A percentile compares a stretch with the other conserved stretches of the same genome.
Evolutionary conservation across 345 rosid genomes (phyloP).

Genomic region (Arabis alpina): DNA sequence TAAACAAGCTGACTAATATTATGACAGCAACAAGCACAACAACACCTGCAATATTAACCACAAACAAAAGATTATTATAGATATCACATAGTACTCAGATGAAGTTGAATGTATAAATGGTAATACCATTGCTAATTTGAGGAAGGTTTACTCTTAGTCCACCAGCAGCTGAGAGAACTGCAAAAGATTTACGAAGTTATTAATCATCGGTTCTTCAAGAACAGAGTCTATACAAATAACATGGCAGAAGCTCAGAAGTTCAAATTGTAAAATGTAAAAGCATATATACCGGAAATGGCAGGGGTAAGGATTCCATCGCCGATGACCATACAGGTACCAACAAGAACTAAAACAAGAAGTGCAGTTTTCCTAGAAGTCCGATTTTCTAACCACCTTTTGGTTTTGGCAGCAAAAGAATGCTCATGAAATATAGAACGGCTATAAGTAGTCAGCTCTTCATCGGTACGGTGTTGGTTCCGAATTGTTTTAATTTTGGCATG

Average conservation of each 20-base stretch:
- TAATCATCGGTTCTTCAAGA: not conserved
- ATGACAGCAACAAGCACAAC: slow-evolving; percentile 76
- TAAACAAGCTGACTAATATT: slow-evolving; percentile 69
- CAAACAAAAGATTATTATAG: not conserved
- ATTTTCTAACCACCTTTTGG: slow-evolving; percentile 83
- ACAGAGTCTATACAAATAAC: not conserved
- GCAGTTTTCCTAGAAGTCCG: slow-evolving; percentile 60
- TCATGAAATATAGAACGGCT: slow-evolving; percentile 85
- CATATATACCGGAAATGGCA: slow-evolving; percentile 69
- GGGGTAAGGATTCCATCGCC: slow-evolving; percentile 96
- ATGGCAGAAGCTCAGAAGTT: no score
- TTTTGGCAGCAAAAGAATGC: slow-evolving; percentile 83
- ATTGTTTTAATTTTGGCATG: slow-evolving; percentile 87
- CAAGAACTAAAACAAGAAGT: slow-evolving; percentile 72
- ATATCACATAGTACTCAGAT: not conserved
- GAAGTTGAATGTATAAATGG: not conserved
- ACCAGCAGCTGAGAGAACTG: slow-evolving; percentile 97
- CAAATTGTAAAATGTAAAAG: not conserved
- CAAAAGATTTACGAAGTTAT: slow-evolving; percentile 2
- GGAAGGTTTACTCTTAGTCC: slow-evolving; percentile 89
- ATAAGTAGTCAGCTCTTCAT: slow-evolving; percentile 94
- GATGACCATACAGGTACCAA: slow-evolving; percentile 88
- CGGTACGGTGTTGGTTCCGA: slow-evolving; percentile 90
- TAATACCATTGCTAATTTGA: slow-evolving; percentile 61
- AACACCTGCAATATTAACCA: slow-evolving; percentile 54